Base-by-base conservation (phyloP, 257 asterid species). In the Perilla frutescens region DNA sequence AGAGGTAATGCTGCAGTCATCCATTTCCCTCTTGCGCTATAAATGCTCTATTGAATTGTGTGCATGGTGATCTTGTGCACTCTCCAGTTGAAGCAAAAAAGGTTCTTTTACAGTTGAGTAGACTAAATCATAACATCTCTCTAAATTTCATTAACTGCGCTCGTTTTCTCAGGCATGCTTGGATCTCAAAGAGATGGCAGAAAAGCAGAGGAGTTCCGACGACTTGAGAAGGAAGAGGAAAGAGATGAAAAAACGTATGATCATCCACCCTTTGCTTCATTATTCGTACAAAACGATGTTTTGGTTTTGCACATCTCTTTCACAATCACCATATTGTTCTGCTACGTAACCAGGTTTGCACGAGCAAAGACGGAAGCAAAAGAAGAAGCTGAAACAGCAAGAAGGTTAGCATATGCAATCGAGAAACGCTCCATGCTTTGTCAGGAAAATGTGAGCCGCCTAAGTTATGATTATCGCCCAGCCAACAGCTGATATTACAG, bases 231-330 rank as follows among this genome's bases (percentile, higher is more conserved):
- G 83, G 80, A 85, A 83, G 83, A 81, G 90, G 64, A 83, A 76
- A 79, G 90, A 85, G 79, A 73, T 71, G 80, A 85, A 85, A 79
- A 85, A 85, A 79, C 86, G 90, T 85, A 83, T 2, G 6, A 3
- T 43, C 53, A 9, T 40, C 55, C 44, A 2, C 69, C 75, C 51
- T 40, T 44, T 51, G 39, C 76, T 54, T 53, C 5, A 31, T 66
- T 43, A 37, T 14, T 62, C 57, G 13, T 40, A 36, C 50, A 47
- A 66, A 29, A 49, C n/a, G 37, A 45, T 32, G 12, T 54, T 55
- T 37, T 51, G 4, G 4, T 32, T 43, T 12, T 32, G 14, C 43
- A 10, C 44, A 3, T 45, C 12, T 44, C 2, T 50, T 26, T 31
- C 2, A 8, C 37, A 8, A 13, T 40, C 6, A 40, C 73, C 70